Conservation (phyloP, 176 grass and related monocot species). For the Musa beccarii region DNA sequence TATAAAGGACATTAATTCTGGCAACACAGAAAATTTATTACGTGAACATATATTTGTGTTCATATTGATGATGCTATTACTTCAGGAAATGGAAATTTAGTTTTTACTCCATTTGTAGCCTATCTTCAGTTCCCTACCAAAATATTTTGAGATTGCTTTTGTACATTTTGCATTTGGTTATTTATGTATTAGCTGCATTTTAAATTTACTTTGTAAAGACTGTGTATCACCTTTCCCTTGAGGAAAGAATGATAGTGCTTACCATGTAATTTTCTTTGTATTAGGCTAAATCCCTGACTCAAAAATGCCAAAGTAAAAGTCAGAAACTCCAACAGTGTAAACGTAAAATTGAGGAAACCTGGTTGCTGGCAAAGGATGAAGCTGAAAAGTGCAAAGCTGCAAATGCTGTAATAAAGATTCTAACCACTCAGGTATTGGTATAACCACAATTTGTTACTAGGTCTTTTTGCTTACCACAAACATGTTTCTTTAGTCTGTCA, state of each 20-base stretch:
- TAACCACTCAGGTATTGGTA: slow-evolving; percentile 68
- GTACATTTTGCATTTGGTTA: too few species aligned
- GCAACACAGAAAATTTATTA: too few species aligned
- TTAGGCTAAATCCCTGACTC: slow-evolving; percentile 51
- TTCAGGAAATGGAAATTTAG: too few species aligned
- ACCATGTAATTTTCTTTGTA: slow-evolving; percentile 18
- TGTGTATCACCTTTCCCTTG: neutral
- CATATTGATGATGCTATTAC: too few species aligned
- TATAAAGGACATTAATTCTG: too few species aligned
- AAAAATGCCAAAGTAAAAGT: slow-evolving; percentile 70
- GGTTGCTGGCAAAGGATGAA: slow-evolving; percentile 55
- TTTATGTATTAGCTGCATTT: neutral
- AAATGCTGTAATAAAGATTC: slow-evolving; percentile 71
- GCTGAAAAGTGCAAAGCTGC: slow-evolving; percentile 83
- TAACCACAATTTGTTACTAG: neutral
- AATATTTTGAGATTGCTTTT: neutral
- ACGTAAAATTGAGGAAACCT: slow-evolving; percentile 81
- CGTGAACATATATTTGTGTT: too few species aligned
- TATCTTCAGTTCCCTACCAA: neutral
- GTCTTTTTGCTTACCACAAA: neutral
- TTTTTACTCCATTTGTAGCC: too few species aligned
- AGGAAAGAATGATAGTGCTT: neutral
- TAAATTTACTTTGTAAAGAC: neutral
- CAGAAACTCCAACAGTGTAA: slow-evolving; percentile 65
- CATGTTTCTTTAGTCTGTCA: neutral